Evolutionary conservation across 352 stramenopile species (phyloP).

Genomic region (Pythium folliculosum): DNA sequence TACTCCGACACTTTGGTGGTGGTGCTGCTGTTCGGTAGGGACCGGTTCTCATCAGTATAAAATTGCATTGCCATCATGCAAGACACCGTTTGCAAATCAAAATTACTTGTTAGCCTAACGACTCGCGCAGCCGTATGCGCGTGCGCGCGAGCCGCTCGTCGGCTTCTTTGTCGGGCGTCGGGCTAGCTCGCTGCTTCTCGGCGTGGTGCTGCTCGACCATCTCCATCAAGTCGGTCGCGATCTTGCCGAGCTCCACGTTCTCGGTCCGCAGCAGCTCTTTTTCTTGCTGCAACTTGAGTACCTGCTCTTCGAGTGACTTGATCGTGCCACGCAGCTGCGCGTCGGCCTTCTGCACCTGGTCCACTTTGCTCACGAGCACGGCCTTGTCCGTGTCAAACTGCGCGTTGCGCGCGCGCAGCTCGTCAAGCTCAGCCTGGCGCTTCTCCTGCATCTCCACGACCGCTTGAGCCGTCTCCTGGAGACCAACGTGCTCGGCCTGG

Average conservation of each 20-base stretch:
- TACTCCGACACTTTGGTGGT: too few species aligned
- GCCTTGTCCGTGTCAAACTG: slow-evolving; percentile 72
- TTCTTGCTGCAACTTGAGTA: slow-evolving; percentile 35
- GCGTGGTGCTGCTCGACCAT: slow-evolving; percentile 62
- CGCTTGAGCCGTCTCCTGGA: slow-evolving; percentile 35
- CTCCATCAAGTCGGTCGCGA: slow-evolving; percentile 68
- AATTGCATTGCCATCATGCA: neutral
- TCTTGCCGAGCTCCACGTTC: slow-evolving; percentile 57
- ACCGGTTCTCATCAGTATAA: slow-evolving; percentile 3
- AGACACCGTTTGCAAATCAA: too few species aligned
- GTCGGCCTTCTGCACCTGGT: slow-evolving; percentile 65
- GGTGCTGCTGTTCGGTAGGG: too few species aligned
- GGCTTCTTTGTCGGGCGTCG: slow-evolving; percentile 18
- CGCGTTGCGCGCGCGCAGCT: slow-evolving; percentile 37
- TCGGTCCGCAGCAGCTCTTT: slow-evolving; percentile 44
- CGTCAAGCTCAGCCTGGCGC: slow-evolving; percentile 29
- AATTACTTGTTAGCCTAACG: slow-evolving; percentile 21
- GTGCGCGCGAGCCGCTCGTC: slow-evolving; percentile 15
- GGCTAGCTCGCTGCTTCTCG: slow-evolving; percentile 27
- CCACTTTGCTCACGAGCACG: slow-evolving; percentile 55
- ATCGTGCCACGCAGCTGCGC: slow-evolving; percentile 53
- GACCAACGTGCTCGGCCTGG: slow-evolving; percentile 9
- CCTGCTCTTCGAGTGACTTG: slow-evolving; percentile 44
- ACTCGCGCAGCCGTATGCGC: slow-evolving; percentile 28
- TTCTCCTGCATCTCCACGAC: slow-evolving; percentile 29